Evolutionary conservation across 352 stramenopile species (phyloP).

Genomic region (Blastocystis sp.): DNA sequence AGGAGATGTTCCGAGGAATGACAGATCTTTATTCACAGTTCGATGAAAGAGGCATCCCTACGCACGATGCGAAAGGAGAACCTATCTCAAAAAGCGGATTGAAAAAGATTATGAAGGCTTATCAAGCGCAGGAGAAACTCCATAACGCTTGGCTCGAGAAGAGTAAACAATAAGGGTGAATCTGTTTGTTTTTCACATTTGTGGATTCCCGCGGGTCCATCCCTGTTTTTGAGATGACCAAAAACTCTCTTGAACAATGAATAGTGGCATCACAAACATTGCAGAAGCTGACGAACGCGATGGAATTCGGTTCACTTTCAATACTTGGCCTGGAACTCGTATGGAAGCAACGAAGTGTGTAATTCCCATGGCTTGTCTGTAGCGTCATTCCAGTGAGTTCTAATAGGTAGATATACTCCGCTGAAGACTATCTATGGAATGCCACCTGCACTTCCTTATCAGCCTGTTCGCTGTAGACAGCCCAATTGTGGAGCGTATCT

Average conservation of each 20-base stretch:
- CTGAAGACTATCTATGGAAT: slow-evolving; percentile 91
- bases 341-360: slow-evolving; percentile 94
- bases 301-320: slow-evolving; percentile 93
- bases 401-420: slow-evolving; percentile 78
- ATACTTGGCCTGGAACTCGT: slow-evolving; percentile 91
- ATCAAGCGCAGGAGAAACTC: slow-evolving; percentile 86
- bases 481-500: slow-evolving; percentile 84
- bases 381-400: slow-evolving; percentile 1
- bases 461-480: slow-evolving; percentile 93
- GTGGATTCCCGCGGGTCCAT: neutral
- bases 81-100: slow-evolving; percentile 85
- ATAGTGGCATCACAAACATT: slow-evolving; percentile 29
- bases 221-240: neutral
- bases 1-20: slow-evolving; percentile 81
- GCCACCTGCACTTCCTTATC: slow-evolving; percentile 85
- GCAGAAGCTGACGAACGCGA: slow-evolving; percentile 70
- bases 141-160: slow-evolving; percentile 27
- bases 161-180: neutral
- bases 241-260: neutral
- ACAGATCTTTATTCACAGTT: slow-evolving; percentile 80
- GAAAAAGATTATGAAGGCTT: slow-evolving; percentile 94
- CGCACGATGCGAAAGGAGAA: slow-evolving; percentile 80
- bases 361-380: slow-evolving; percentile 83
- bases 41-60: slow-evolving; percentile 85
- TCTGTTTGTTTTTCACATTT: neutral